Evolutionary conservation across 352 stramenopile species (phyloP).

Genomic region (Phytophthora sansomeana): DNA sequence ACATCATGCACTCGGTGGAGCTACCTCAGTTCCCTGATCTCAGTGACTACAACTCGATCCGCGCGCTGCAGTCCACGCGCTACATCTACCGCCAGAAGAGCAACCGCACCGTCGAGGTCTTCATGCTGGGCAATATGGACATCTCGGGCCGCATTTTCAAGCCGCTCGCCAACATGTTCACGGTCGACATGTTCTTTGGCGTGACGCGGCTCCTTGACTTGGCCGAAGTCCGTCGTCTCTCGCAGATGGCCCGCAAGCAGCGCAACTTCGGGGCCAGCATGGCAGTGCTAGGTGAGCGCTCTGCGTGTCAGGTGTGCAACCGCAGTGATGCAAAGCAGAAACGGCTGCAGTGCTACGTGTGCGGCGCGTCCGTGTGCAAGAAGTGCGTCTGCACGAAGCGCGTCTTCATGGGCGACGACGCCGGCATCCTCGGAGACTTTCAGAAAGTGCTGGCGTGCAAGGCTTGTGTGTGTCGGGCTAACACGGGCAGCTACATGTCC

Average conservation of each 20-base stretch:
- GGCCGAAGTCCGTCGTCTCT: slow-evolving; percentile 64
- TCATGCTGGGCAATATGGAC: slow-evolving; percentile 65
- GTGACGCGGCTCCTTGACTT: slow-evolving; percentile 56
- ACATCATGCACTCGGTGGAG: slow-evolving; percentile 78
- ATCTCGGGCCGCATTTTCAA: slow-evolving; percentile 52
- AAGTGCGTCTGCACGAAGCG: slow-evolving; percentile 53
- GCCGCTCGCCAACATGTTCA: slow-evolving; percentile 52
- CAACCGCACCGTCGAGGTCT: slow-evolving; percentile 62
- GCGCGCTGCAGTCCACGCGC: slow-evolving; percentile 54
- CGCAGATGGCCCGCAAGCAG: slow-evolving; percentile 53
- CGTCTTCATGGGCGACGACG: slow-evolving; percentile 53
- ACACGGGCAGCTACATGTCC: slow-evolving; percentile 34
- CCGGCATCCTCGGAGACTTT: slow-evolving; percentile 56
- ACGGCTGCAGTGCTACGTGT: slow-evolving; percentile 55
- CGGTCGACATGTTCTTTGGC: slow-evolving; percentile 51
- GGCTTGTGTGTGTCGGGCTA: slow-evolving; percentile 49
- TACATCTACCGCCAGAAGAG: slow-evolving; percentile 70
- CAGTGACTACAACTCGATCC: slow-evolving; percentile 59
- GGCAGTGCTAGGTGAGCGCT: slow-evolving; percentile 26
- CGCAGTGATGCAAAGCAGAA: slow-evolving; percentile 46
- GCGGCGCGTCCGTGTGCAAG: slow-evolving; percentile 53
- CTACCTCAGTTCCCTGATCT: slow-evolving; percentile 62
- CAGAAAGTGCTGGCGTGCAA: slow-evolving; percentile 51
- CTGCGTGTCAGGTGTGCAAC: slow-evolving; percentile 43
- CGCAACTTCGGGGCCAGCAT: slow-evolving; percentile 32